Evolutionary conservation across 1,284 basidiomycete genomes (phyloP).

Genomic region (Ceratobasidium theobromae): DNA sequence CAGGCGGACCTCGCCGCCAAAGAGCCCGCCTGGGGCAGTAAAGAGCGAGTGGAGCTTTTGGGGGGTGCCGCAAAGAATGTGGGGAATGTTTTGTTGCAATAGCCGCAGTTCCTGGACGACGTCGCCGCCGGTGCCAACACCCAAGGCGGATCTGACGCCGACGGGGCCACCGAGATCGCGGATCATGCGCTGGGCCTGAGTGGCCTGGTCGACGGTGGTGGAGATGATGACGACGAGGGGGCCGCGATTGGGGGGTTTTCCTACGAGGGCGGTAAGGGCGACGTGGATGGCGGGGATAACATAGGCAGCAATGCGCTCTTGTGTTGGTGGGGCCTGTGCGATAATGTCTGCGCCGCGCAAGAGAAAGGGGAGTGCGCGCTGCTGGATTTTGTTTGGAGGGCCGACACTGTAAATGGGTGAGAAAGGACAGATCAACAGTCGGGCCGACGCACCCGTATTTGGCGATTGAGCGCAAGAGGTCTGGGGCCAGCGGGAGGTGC

Average conservation of each 20-base stretch:
- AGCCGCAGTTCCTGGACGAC: constrained; percentile 76
- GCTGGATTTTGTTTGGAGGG: constrained; percentile 98
- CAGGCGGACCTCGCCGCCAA: constrained; percentile 83
- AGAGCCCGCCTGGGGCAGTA: constrained; percentile 71
- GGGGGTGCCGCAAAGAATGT: constrained; percentile 95
- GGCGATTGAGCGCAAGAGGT: constrained; percentile 83
- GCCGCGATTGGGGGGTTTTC: constrained; percentile 61
- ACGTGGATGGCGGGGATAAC: constrained; percentile 91
- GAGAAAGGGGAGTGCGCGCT: constrained; percentile 92
- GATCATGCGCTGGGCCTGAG: constrained; percentile 96
- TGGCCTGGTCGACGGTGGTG: constrained; percentile 97
- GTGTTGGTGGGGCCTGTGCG: constrained; percentile 96
- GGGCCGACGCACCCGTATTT: constrained; percentile 80
- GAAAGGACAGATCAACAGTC: constrained; percentile 13
- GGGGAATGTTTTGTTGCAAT: constrained; percentile 87
- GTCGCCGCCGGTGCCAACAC: constrained; percentile 75
- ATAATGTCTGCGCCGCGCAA: constrained; percentile 94
- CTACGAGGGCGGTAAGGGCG: constrained; percentile 61
- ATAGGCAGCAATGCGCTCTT: constrained; percentile 97
- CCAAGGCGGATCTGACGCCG: constrained; percentile 83
- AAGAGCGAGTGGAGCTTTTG: constrained; percentile 94
- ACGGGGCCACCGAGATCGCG: constrained; percentile 90
- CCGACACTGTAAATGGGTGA: constrained; percentile 64
- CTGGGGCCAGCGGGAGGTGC: constrained; percentile 81
- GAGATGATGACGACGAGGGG: constrained; percentile 91